These are phyloP conservation scores for Hibiscus syriacus DNA, from an alignment of 345 rosid genomes.

Conservation along the genomic window DNA sequence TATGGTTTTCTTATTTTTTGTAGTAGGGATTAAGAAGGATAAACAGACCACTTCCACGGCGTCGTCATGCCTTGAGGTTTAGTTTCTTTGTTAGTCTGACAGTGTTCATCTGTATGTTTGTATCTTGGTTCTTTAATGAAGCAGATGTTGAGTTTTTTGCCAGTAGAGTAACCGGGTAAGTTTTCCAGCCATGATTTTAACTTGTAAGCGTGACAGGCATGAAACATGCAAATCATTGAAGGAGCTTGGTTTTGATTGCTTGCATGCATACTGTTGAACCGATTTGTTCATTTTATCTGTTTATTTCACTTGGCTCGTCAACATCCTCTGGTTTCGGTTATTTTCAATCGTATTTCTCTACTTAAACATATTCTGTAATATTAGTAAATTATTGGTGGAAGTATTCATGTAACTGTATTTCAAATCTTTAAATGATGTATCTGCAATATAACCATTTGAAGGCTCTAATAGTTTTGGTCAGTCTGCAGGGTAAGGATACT, in stretches of 20 bases:
- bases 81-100: background rate
- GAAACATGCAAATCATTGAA: background rate
- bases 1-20: background rate
- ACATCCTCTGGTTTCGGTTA: too few relatives aligned
- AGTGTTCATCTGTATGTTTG: background rate
- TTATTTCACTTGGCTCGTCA: background rate
- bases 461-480: background rate
- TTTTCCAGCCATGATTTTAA: background rate
- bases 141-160: background rate
- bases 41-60: background rate
- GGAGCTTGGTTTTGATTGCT: too few relatives aligned
- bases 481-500: conserved; percentile 5
- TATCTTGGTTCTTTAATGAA: background rate
- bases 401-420: too few relatives aligned
- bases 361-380: too few relatives aligned
- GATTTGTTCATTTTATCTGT: background rate
- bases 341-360: too few relatives aligned
- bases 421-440: too few relatives aligned
- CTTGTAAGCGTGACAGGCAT: background rate
- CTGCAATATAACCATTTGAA: background rate
- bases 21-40: background rate
- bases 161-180: background rate
- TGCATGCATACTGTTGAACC: background rate
- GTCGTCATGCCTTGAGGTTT: background rate
- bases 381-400: too few relatives aligned